Percentiles rank a stretch among this genome's conserved stretches.
These are phyloP conservation scores for Pyrus betulifolia DNA, from an alignment of 306 rosid genomes.

Conservation along the genomic window DNA sequence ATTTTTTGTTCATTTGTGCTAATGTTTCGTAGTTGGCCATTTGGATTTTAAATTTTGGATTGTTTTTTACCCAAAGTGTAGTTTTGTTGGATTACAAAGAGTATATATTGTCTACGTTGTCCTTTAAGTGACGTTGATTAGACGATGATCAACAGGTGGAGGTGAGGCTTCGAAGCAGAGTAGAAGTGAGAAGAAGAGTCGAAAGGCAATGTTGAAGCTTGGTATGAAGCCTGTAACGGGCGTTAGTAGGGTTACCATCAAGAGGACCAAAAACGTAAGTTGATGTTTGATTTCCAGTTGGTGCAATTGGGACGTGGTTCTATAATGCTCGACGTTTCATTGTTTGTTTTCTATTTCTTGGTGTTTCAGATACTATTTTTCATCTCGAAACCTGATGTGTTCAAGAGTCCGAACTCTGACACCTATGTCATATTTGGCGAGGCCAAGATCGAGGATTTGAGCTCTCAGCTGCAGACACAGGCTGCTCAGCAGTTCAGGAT, in stretches of 20 bases:
- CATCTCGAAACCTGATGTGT: conserved; percentile 90
- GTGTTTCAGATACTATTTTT: conserved; percentile 56
- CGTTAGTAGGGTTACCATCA: conserved; percentile 85
- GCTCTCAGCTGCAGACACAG: conserved; percentile 83
- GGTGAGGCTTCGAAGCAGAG: conserved; percentile 83
- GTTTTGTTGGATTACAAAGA: not conserved
- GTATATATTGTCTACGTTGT: not conserved
- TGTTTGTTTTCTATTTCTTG: not conserved
- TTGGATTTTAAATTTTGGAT: too few species aligned
- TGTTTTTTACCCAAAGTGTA: not conserved
- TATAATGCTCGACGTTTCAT: not conserved
- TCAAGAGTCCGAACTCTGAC: conserved; percentile 84
- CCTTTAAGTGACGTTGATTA: not conserved
- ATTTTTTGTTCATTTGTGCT: not conserved
- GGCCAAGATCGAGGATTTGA: conserved; percentile 83
- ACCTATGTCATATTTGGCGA: conserved; percentile 82
- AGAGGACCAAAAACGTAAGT: conserved; percentile 73
- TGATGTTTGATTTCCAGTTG: not conserved
- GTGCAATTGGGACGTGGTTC: not conserved
- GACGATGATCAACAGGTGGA: conserved; percentile 36
- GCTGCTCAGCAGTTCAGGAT: conserved; percentile 91
- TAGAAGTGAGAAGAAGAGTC: conserved; percentile 96
- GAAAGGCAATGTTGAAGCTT: conserved; percentile 93
- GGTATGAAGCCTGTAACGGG: conserved; percentile 86
- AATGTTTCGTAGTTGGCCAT: not conserved